Evolutionary conservation across 805 yeast genomes (phyloP).

Genomic region (Blastobotrys mokoenaii): DNA sequence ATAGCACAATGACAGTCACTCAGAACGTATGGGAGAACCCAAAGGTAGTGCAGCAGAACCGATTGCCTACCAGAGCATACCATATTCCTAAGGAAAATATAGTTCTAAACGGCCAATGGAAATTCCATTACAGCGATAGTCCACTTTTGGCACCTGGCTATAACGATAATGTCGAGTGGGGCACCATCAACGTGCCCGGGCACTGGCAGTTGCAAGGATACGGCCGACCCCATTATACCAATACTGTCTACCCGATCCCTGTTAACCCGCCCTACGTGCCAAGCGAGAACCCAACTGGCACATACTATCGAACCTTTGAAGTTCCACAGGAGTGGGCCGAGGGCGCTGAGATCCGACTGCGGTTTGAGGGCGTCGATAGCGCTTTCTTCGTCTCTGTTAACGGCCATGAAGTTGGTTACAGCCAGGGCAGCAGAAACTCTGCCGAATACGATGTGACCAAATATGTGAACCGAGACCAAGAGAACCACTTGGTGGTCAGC

Average conservation of each 20-base stretch:
- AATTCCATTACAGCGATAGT: slow-evolving; percentile 14
- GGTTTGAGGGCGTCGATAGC: slow-evolving; percentile 33
- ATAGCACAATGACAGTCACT: not conserved
- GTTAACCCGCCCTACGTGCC: slow-evolving; percentile 30
- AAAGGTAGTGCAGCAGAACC: slow-evolving; percentile 6
- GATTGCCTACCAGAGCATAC: slow-evolving; percentile 14
- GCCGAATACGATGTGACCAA: slow-evolving; percentile 27
- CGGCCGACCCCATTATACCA: slow-evolving; percentile 31
- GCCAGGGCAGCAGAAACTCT: slow-evolving; percentile 29
- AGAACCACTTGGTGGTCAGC: slow-evolving; percentile 18
- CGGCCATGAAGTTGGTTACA: slow-evolving; percentile 26
- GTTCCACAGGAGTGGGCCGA: slow-evolving; percentile 16
- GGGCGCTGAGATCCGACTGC: slow-evolving; percentile 18
- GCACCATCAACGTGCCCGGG: slow-evolving; percentile 25
- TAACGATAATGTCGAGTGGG: slow-evolving; percentile 12
- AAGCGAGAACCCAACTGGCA: slow-evolving; percentile 28
- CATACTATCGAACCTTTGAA: slow-evolving; percentile 23
- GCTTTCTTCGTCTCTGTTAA: slow-evolving; percentile 29
- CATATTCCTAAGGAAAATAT: slow-evolving; percentile 7
- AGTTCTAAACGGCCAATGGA: slow-evolving; percentile 22
- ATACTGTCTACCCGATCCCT: slow-evolving; percentile 27
- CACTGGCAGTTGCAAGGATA: slow-evolving; percentile 32
- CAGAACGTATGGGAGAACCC: slow-evolving; percentile 9
- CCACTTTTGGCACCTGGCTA: slow-evolving; percentile 6
- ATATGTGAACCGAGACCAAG: slow-evolving; percentile 4